Percentiles rank a stretch among this genome's conserved stretches.
Conservation (phyloP, 2,329 filamentous ascomycete genomes). For the Claviceps sp. region DNA sequence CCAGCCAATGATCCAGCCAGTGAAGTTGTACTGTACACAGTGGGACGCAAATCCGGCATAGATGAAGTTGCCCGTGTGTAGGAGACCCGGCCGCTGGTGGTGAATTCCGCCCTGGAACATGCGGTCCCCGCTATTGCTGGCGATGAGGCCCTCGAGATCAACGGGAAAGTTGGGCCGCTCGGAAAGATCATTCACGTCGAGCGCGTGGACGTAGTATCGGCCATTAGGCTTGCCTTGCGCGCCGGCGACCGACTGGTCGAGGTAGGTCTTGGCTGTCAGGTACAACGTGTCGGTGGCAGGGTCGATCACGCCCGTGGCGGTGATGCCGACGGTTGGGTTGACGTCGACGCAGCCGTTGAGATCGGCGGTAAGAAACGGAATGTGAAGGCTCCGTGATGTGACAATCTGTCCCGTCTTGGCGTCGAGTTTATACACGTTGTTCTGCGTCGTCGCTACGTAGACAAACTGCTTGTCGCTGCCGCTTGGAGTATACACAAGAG, state of each 20-base stretch:
- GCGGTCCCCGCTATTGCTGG: slow-evolving; percentile 32
- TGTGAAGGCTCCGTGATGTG: slow-evolving; percentile 30
- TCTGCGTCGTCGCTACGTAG: slow-evolving; percentile 43
- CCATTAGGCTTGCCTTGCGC: slow-evolving; percentile 21
- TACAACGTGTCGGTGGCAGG: slow-evolving; percentile 30
- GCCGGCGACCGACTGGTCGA: slow-evolving; percentile 17
- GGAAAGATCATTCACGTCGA: slow-evolving; percentile 24
- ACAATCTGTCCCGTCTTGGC: slow-evolving; percentile 40
- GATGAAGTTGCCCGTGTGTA: slow-evolving; percentile 30
- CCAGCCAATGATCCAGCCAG: slow-evolving; percentile 36
- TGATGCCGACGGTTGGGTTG: slow-evolving; percentile 32
- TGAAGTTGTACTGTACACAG: slow-evolving; percentile 43
- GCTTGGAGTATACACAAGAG: slow-evolving; percentile 34
- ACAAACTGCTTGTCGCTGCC: slow-evolving; percentile 35
- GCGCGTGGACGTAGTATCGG: slow-evolving; percentile 24
- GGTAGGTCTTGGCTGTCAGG: slow-evolving; percentile 29
- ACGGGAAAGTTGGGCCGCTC: slow-evolving; percentile 32
- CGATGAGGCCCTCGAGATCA: slow-evolving; percentile 29
- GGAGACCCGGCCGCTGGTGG: slow-evolving; percentile 35
- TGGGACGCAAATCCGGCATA: slow-evolving; percentile 42
- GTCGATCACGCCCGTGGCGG: slow-evolving; percentile 32
- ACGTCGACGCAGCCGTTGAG: slow-evolving; percentile 35
- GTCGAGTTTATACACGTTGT: slow-evolving; percentile 43
- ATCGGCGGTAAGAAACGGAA: slow-evolving; percentile 36
- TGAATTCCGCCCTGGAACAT: slow-evolving; percentile 39